Evolutionary conservation across 306 rosid species (phyloP).

Genomic region (Pterocarpus santalinus): DNA sequence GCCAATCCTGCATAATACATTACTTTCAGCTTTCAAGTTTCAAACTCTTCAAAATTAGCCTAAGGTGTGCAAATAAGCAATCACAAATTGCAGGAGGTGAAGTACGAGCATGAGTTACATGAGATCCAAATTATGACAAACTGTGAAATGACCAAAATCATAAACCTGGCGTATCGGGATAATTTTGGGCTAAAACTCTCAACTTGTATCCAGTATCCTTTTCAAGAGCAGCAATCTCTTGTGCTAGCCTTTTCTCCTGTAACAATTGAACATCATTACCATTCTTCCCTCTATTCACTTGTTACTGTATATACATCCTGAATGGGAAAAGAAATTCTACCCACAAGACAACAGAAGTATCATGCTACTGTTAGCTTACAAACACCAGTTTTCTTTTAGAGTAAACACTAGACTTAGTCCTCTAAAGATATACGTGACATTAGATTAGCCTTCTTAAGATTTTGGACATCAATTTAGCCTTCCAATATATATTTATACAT

Average conservation of each 20-base stretch:
- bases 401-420: background rate
- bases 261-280: constrained; percentile 30
- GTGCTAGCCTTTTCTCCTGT: constrained; percentile 80
- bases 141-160: constrained; percentile 4
- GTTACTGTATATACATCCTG: background rate
- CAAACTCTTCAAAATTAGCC: background rate
- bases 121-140: constrained; percentile 16
- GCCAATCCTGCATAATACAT: constrained; percentile 76
- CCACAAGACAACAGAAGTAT: background rate
- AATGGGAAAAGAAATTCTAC: background rate
- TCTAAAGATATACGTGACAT: background rate
- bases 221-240: constrained; percentile 80
- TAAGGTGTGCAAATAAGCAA: constrained; percentile 8
- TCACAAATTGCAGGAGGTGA: background rate
- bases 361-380: background rate
- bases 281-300: constrained; percentile 24
- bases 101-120: background rate
- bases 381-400: background rate
- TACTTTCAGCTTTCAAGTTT: constrained; percentile 1
- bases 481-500: background rate
- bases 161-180: constrained; percentile 91
- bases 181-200: constrained; percentile 95
- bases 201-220: constrained; percentile 84
- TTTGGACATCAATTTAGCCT: background rate
- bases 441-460: background rate